phyloP scores from a whole-genome alignment of 2,329 filamentous ascomycete species.

The Apiospora kogelbergensis region DNA sequence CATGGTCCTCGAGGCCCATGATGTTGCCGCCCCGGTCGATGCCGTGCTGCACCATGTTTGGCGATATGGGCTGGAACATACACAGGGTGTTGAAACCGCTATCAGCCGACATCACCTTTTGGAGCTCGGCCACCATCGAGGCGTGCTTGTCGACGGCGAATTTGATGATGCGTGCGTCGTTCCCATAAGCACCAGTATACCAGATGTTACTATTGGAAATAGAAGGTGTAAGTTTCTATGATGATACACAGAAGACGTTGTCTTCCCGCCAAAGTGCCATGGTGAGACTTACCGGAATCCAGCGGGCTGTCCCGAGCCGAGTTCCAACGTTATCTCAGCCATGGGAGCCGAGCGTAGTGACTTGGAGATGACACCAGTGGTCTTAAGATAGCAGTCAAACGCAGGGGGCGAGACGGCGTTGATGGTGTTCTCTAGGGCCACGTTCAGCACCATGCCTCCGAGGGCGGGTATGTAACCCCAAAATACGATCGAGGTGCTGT shows the following conservation, averaged over 20 bases:
- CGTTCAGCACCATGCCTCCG: conserved; percentile 26
- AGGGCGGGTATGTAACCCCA: conserved; percentile 30
- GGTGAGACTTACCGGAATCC: conserved; percentile 22
- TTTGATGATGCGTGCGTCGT: conserved; percentile 29
- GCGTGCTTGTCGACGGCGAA: conserved; percentile 31
- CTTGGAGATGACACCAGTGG: conserved; percentile 24
- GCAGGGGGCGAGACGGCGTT: conserved; percentile 27
- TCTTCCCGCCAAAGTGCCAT: not conserved
- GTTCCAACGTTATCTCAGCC: conserved; percentile 29
- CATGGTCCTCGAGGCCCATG: conserved; percentile 7
- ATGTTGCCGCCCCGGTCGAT: conserved; percentile 3
- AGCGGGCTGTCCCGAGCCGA: conserved; percentile 28
- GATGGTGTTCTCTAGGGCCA: conserved; percentile 30
- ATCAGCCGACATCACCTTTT: conserved; percentile 23
- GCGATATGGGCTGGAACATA: conserved; percentile 34
- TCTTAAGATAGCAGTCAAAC: conserved; percentile 29
- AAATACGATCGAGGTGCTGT: conserved; percentile 8
- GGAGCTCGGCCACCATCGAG: conserved; percentile 28
- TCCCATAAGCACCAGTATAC: conserved; percentile 31
- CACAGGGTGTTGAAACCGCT: conserved; percentile 26
- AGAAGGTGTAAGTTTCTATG: not conserved
- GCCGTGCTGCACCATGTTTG: conserved; percentile 8
- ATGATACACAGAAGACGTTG: not conserved
- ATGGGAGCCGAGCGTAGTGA: conserved; percentile 27
- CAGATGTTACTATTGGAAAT: conserved; percentile 29